A percentile compares a stretch with the other conserved stretches of the same genome.
phyloP scores from a whole-genome alignment of 208 protist genomes.

The Trypanosomatidae sp. region DNA sequence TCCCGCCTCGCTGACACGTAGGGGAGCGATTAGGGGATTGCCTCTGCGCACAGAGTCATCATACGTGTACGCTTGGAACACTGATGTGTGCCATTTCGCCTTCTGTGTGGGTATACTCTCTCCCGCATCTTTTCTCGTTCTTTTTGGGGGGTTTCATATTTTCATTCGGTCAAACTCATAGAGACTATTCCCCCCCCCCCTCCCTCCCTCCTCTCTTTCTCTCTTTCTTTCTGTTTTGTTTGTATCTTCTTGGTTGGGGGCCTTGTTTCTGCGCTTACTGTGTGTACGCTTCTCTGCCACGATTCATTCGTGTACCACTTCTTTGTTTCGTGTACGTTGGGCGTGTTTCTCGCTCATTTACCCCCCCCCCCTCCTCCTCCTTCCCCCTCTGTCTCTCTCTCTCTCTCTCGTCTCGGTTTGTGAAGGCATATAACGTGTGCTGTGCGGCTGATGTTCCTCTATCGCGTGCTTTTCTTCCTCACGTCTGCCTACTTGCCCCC shows the following conservation, averaged over 20 bases:
- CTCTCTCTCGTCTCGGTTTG: neutral
- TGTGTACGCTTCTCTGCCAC: neutral
- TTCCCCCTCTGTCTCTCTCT: neutral
- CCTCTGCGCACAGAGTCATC: neutral
- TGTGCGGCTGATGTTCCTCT: neutral
- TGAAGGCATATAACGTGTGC: neutral
- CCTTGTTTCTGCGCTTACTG: neutral
- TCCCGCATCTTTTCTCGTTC: conserved; percentile 5
- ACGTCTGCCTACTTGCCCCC: neutral
- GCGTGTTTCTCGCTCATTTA: neutral
- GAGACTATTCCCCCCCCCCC: neutral
- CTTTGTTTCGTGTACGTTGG: neutral
- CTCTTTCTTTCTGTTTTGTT: neutral
- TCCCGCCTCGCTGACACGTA: neutral
- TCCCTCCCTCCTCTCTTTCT: neutral
- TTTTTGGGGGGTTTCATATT: neutral
- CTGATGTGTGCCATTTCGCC: neutral
- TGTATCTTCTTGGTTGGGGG: neutral
- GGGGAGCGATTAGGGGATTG: neutral
- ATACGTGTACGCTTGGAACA: neutral
- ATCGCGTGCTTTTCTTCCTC: conserved; percentile 3
- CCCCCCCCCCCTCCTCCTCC: neutral
- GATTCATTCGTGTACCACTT: conserved; percentile 1
- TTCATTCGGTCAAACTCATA: neutral
- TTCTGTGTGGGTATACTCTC: conserved; percentile 8